A percentile compares a stretch with the other conserved stretches of the same genome.
Evolutionary conservation across 257 asterid genomes (phyloP).

Genomic region (Solanum dulcamara): DNA sequence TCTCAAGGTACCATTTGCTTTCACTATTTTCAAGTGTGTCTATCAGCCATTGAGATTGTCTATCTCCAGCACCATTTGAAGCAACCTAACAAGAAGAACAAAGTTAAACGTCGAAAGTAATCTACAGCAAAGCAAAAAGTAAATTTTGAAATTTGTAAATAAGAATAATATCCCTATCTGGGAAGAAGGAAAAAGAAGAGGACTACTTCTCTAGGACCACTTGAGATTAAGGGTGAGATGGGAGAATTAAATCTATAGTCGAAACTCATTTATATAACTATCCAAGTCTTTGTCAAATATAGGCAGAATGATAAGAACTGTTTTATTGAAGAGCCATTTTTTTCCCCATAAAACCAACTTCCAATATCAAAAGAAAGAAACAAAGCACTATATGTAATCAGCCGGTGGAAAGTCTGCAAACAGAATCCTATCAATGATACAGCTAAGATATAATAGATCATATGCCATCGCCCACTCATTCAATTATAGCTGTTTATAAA

Average conservation of each 20-base stretch:
- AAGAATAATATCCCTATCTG: not conserved
- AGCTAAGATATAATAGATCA: not conserved
- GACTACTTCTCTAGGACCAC: not conserved
- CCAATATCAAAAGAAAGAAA: not conserved
- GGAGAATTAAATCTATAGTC: not conserved
- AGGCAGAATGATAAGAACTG: not conserved
- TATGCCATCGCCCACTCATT: not conserved
- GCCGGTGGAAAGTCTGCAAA: not conserved
- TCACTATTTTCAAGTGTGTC: conserved; percentile 34
- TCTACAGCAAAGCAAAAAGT: not conserved
- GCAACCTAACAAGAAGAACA: conserved; percentile 20
- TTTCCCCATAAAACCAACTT: not conserved
- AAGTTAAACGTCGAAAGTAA: not conserved
- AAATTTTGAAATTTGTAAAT: not conserved
- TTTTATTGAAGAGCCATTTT: not conserved
- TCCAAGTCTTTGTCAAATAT: not conserved
- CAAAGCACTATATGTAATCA: not conserved
- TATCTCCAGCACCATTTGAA: conserved; percentile 13
- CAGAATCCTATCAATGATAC: not conserved
- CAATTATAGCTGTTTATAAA: not conserved
- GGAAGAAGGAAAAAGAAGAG: not conserved
- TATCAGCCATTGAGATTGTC: conserved; percentile 35
- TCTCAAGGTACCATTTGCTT: conserved; percentile 35
- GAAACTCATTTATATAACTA: not conserved
- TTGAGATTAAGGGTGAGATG: not conserved